Base-by-base conservation (phyloP, 2,329 filamentous ascomycete species). In the Lecanosticta acicola region DNA sequence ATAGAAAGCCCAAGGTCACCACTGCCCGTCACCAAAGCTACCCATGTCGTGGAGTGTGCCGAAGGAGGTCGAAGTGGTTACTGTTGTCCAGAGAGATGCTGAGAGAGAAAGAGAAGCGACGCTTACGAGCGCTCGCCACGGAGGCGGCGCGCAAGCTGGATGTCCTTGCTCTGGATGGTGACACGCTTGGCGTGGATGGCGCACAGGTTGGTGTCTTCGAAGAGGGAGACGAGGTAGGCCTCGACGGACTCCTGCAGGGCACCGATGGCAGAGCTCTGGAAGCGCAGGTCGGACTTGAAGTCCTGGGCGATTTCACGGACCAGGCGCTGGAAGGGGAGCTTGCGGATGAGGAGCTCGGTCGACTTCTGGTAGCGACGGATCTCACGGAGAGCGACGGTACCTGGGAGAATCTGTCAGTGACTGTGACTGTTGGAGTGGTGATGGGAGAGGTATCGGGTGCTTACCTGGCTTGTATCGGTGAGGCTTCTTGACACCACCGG, bases 131-230 rank as follows among this genome's bases (percentile, higher is more conserved):
- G 72, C 71, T 75, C 73, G 61, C 73, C 73, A 65, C 73, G 73
- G 63, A 76, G 72, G 55, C 73, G 73, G 59, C 73, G 73, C 56
- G 91, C 91, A 50, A 97, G 78, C 71, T 96, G 91, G 60, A 98
- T 95, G 69, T 97, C 93, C 72, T 95, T 95, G 69, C 93, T 89
- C 55, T 65, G 72, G 60, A 96, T 94, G 32, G 91, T 97, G 43
- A 97, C 89, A 66, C 91, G 79, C 74, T 95, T 96, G 51, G 91
- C 93, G 70, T 97, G 91, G 59, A 97, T 90, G 53, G 91, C 93
- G 71, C 91, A 96, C 34, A 97, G 78, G 71, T 97, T 96, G 55
- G 87, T 87, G 69, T 94, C 88, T 67, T 96, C 90, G 64, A 97
- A 96, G n/a, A 97, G 75, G 64, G 94, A 90, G 48, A 97, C 86